Evolutionary conservation across 2,329 filamentous ascomycete genomes (phyloP), one percentile per base, ranked within the genome.

Genomic region (Venturia pyrina): DNA sequence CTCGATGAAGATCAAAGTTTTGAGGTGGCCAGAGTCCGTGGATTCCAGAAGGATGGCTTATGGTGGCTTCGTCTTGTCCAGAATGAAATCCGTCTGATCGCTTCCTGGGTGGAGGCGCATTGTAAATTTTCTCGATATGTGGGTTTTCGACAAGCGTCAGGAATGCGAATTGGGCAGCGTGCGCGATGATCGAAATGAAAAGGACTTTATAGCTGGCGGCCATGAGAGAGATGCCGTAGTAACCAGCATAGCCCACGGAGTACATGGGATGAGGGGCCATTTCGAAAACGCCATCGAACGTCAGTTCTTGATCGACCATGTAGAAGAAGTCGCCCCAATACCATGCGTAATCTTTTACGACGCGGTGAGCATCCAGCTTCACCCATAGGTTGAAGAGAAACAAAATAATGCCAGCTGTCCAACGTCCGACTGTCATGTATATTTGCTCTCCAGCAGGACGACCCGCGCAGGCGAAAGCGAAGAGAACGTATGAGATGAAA

Each of bases 251-350:
- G 48, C 95, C 95, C 72, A 98, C 93, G 65, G 93, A 96, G 79
- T 98, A 98, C 93, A 98, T 98, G 69, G 93, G 93, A 75, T 98
- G 95, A 41, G 95, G 95, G 24, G 95, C 95, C 88, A 99, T 96
- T 79, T 99, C 95, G 75, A 98, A 99, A 69, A 99, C 95, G 66
- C 95, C 95, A 74, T 99, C 95, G 76, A 99, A 99, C 62, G 93
- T 98, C 75, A 99, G 82, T 74, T 96, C 91, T 79, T 98, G 93
- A 78, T 99, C 95, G 76, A 99, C 91, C 73, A 99, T 87, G 78
- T 92, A 99, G 82, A 98, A 99, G 79, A 98, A 98, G 78, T 99
- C 95, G 68, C 95, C 95, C 95, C 95, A 99, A 78, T 98, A 99
- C 95, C 95, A 99, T 37, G 95, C 95, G 79, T 93, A 99, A 78